Conservation (phyloP, 2,329 filamentous ascomycete species). For the Aaosphaeria arxii region DNA sequence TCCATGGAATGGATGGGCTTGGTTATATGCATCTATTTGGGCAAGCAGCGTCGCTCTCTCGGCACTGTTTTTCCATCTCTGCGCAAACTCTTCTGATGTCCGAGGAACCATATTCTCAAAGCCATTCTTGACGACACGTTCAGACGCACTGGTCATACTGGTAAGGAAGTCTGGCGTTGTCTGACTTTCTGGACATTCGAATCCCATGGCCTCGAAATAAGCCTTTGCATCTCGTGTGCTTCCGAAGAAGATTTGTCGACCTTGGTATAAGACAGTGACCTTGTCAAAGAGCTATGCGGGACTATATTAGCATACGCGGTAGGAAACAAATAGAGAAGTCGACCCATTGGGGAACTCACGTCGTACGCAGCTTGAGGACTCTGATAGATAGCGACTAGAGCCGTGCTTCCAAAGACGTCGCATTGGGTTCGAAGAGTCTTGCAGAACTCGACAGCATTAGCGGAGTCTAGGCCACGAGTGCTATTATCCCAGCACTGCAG, state of each 20-base stretch:
- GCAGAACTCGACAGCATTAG: constrained; percentile 56
- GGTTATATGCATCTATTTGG: constrained; percentile 45
- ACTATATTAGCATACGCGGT: neutral
- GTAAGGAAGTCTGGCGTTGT: constrained; percentile 72
- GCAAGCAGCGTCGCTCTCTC: constrained; percentile 35
- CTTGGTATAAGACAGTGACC: constrained; percentile 69
- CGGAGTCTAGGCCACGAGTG: constrained; percentile 25
- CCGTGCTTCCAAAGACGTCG: constrained; percentile 49
- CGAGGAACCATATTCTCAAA: constrained; percentile 61
- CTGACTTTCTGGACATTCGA: constrained; percentile 64
- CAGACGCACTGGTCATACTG: constrained; percentile 55
- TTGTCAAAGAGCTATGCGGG: constrained; percentile 60
- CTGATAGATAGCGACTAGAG: constrained; percentile 54
- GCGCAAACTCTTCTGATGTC: constrained; percentile 62
- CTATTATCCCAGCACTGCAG: constrained; percentile 39
- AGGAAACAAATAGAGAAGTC: too few species aligned
- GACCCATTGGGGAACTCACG: constrained; percentile 11
- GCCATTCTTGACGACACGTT: constrained; percentile 58
- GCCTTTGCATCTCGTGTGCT: constrained; percentile 58
- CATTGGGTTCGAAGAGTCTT: constrained; percentile 50
- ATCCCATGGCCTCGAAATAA: constrained; percentile 68
- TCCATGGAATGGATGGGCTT: constrained; percentile 27
- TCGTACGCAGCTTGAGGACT: constrained; percentile 66
- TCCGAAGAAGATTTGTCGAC: constrained; percentile 63
- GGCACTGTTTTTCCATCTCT: constrained; percentile 45